Conservation (phyloP, 371 early-diverging fungal species). For the Choanephora cucurbitarum region DNA sequence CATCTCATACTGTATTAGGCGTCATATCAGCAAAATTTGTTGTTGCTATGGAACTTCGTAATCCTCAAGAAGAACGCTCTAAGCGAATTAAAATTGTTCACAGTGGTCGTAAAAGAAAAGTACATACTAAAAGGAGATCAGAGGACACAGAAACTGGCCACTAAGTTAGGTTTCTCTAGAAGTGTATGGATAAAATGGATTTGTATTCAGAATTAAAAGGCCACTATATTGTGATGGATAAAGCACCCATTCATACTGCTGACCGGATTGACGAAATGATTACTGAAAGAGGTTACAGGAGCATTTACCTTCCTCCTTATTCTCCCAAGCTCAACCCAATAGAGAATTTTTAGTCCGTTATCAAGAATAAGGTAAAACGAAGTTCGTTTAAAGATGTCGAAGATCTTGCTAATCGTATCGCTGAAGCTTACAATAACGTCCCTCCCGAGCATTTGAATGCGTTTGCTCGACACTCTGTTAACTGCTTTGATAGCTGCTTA, state of each 20-base stretch:
- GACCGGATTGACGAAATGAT: constrained; percentile 7
- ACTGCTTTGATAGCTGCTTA: constrained; percentile 18
- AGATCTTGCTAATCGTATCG: constrained; percentile 3
- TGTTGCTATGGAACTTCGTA: constrained; percentile 16
- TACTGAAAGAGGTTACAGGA: neutral
- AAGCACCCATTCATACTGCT: constrained; percentile 16
- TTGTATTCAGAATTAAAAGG: constrained; percentile 11
- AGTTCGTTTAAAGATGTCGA: constrained; percentile 10
- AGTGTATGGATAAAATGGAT: neutral
- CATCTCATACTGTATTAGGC: constrained; percentile 11
- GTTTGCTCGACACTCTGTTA: constrained; percentile 18
- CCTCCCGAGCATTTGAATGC: constrained; percentile 17
- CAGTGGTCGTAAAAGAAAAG: too few relatives aligned
- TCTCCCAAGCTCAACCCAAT: constrained; percentile 9
- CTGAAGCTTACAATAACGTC: constrained; percentile 17
- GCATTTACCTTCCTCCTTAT: constrained; percentile 7
- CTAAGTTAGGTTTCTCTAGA: constrained; percentile 12
- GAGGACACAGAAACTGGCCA: constrained; percentile 12
- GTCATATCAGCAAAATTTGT: constrained; percentile 15
- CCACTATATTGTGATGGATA: constrained; percentile 18
- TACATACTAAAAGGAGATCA: neutral
- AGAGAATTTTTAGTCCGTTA: neutral
- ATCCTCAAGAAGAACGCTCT: constrained; percentile 16
- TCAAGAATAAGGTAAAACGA: constrained; percentile 9
- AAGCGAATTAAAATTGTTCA: constrained; percentile 11